phyloP scores from a whole-genome alignment of 2,329 filamentous ascomycete species.

The Thermoascus crustaceus region DNA sequence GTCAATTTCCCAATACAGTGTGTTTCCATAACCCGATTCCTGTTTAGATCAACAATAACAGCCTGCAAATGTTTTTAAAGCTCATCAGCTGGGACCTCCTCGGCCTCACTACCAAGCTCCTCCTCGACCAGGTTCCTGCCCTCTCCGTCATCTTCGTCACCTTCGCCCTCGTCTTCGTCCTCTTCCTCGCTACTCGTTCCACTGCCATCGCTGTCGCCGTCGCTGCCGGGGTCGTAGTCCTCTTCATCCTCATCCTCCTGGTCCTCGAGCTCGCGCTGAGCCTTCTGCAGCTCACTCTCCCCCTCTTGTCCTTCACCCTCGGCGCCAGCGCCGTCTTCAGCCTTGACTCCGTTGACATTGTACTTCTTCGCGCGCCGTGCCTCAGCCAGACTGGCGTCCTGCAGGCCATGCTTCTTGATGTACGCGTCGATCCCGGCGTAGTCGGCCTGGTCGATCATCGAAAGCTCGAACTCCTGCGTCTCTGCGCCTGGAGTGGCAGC shows the following conservation, averaged over 20 bases:
- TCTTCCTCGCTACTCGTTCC: conserved; percentile 38
- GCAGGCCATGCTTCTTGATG: conserved; percentile 52
- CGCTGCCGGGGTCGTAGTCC: conserved; percentile 45
- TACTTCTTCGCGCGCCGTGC: conserved; percentile 52
- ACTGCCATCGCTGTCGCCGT: conserved; percentile 41
- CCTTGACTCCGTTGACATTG: conserved; percentile 40
- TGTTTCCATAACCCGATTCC: no score
- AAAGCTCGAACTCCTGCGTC: conserved; percentile 53
- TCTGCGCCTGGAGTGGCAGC: conserved; percentile 26
- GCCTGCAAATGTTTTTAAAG: no score
- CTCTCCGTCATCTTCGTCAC: conserved; percentile 21
- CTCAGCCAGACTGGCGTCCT: conserved; percentile 57
- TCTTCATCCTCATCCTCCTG: conserved; percentile 43
- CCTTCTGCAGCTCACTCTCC: conserved; percentile 51
- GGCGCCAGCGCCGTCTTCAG: conserved; percentile 16
- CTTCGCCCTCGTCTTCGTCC: conserved; percentile 19
- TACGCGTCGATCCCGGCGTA: conserved; percentile 56
- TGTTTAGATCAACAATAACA: no score
- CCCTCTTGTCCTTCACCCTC: conserved; percentile 39
- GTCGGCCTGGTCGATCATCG: conserved; percentile 58
- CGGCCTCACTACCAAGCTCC: conserved; percentile 39
- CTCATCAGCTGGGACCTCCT: conserved; percentile 29
- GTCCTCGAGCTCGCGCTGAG: conserved; percentile 46
- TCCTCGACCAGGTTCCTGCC: conserved; percentile 30
- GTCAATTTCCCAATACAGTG: no score